Conservation (phyloP, 306 rosid species). For the Casuarina glauca region DNA sequence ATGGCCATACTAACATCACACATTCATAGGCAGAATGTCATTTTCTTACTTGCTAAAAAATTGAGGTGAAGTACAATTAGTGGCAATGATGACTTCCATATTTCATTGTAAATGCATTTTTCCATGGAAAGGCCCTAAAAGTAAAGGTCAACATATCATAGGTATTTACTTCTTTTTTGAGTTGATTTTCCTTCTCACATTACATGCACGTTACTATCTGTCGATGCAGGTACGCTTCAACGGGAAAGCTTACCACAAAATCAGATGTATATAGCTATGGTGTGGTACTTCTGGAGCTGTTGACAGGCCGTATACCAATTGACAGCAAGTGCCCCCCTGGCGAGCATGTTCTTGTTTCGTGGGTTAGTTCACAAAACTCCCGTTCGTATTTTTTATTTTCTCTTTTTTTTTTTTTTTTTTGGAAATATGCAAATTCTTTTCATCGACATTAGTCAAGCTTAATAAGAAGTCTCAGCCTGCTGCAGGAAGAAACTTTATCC, state of each 20-base stretch:
- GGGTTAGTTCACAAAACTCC: conserved; percentile 56
- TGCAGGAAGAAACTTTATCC: too few relatives aligned
- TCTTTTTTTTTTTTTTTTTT: neutral
- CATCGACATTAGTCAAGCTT: neutral
- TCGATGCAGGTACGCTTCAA: conserved; percentile 73
- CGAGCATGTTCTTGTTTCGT: conserved; percentile 91
- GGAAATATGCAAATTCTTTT: neutral
- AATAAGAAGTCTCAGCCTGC: too few relatives aligned
- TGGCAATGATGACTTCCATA: too few relatives aligned
- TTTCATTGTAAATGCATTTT: neutral
- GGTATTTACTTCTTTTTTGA: too few relatives aligned
- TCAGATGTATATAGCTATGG: conserved; percentile 95
- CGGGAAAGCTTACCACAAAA: conserved; percentile 88
- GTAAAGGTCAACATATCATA: neutral
- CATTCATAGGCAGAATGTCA: conserved; percentile 47
- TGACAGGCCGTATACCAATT: conserved; percentile 90
- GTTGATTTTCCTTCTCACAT: too few relatives aligned
- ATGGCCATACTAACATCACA: conserved; percentile 42
- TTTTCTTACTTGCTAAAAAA: conserved; percentile 1
- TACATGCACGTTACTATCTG: too few relatives aligned
- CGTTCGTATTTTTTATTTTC: conserved; percentile 4
- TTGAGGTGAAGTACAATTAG: neutral
- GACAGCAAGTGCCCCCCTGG: conserved; percentile 79
- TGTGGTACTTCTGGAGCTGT: conserved; percentile 85
- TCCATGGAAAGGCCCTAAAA: neutral